Conservation (phyloP, 306 rosid species). For the Cucurbita argyrosperma region DNA sequence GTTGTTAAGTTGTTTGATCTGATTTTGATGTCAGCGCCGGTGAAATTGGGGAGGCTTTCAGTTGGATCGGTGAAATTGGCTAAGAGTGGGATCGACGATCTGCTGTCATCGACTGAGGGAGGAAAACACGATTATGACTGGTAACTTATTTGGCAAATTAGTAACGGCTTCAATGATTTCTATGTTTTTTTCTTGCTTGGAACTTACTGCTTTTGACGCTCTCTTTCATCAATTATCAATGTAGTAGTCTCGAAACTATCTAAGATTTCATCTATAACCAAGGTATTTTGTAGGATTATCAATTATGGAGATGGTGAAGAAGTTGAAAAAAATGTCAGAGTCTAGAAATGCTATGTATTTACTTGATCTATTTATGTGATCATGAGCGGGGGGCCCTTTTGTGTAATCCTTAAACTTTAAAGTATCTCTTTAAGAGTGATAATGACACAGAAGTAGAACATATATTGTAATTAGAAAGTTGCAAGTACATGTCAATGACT, state of each 20-base stretch:
- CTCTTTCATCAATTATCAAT: background rate
- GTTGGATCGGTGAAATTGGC: conserved; percentile 55
- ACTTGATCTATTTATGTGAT: conserved; percentile 1
- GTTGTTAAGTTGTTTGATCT: background rate
- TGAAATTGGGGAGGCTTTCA: conserved; percentile 82
- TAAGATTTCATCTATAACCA: background rate
- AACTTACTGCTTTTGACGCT: background rate
- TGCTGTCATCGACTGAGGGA: conserved; percentile 60
- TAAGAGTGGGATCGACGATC: conserved; percentile 69
- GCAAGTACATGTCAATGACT: background rate
- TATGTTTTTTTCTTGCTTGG: background rate
- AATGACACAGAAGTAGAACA: background rate
- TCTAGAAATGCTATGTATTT: background rate
- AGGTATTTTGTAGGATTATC: background rate
- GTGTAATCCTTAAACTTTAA: background rate
- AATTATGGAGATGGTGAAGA: background rate
- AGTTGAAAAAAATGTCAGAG: background rate
- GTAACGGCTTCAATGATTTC: background rate
- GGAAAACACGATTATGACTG: conserved; percentile 97
- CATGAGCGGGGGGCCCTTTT: background rate
- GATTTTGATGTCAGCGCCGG: conserved; percentile 30
- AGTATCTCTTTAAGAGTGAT: background rate
- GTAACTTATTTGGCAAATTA: conserved; percentile 17
- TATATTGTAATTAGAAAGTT: background rate
- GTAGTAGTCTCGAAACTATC: background rate